These are phyloP conservation scores for Beauveria sp. DNA, from an alignment of 2,329 filamentous ascomycete genomes.

Conservation along the genomic window DNA sequence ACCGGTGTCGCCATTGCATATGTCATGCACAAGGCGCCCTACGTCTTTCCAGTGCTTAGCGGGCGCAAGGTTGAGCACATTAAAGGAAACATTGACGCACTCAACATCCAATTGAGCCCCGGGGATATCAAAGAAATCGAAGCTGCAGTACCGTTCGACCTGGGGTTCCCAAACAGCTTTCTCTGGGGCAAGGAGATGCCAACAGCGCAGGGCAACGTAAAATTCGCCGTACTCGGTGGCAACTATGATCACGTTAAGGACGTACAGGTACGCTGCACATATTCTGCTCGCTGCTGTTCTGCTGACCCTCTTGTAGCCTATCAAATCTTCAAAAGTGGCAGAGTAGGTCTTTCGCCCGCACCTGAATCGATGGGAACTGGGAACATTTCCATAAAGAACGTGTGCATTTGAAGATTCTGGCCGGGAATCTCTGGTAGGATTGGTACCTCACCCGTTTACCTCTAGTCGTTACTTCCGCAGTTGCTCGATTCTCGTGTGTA, in stretches of 20 bases:
- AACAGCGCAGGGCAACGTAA: slow-evolving; percentile 32
- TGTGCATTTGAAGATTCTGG: not conserved
- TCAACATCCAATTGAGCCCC: slow-evolving; percentile 49
- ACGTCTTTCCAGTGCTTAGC: slow-evolving; percentile 68
- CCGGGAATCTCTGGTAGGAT: not conserved
- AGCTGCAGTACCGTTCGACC: slow-evolving; percentile 49
- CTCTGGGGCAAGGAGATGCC: slow-evolving; percentile 35
- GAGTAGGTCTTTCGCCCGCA: slow-evolving; percentile 32
- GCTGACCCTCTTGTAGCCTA: slow-evolving; percentile 25
- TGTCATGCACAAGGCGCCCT: slow-evolving; percentile 62
- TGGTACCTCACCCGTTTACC: not conserved
- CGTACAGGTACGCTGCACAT: slow-evolving; percentile 23
- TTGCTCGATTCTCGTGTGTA: not conserved
- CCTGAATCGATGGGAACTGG: slow-evolving; percentile 26
- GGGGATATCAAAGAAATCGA: slow-evolving; percentile 64
- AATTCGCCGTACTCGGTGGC: slow-evolving; percentile 38
- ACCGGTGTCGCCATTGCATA: slow-evolving; percentile 59
- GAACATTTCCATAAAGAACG: not conserved
- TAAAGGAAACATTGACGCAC: slow-evolving; percentile 60
- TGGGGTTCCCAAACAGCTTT: slow-evolving; percentile 60
- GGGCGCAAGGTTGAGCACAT: slow-evolving; percentile 63
- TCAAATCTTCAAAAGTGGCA: slow-evolving; percentile 30
- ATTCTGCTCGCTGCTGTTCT: not conserved
- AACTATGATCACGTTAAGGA: slow-evolving; percentile 42
- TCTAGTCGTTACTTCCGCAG: not conserved